Conservation (phyloP, 495 filamentous ascomycete genomes). For the Aspergillus sclerotioniger region DNA sequence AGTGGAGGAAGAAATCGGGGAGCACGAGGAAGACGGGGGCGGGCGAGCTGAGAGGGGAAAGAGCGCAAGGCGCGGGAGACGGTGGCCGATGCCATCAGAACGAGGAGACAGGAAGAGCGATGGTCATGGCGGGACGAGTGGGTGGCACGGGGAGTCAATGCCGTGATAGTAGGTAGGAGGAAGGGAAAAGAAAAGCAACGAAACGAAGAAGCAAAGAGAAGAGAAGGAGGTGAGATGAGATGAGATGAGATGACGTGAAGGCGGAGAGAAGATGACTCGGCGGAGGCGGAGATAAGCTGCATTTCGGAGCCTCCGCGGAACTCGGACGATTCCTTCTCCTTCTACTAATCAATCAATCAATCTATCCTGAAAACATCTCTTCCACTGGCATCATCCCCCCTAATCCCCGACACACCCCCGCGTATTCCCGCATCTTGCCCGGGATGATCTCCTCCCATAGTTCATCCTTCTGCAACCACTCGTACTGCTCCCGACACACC, state of each 20-base stretch:
- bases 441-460: slow-evolving; percentile 43
- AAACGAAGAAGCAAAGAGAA: slow-evolving; percentile 3
- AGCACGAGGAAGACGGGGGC: slow-evolving; percentile 9
- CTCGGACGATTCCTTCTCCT: no score
- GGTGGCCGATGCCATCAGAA: slow-evolving; percentile 7
- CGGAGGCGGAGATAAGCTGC: slow-evolving; percentile 7
- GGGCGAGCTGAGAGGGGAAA: slow-evolving; percentile 8
- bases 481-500: slow-evolving; percentile 36
- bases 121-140: slow-evolving; percentile 26
- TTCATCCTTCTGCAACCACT: slow-evolving; percentile 34
- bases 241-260: slow-evolving; percentile 6
- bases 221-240: slow-evolving; percentile 1
- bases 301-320: no score
- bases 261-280: slow-evolving; percentile 3
- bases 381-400: slow-evolving; percentile 16
- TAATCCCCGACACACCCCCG: slow-evolving; percentile 35
- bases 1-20: slow-evolving; percentile 8
- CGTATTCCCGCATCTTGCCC: slow-evolving; percentile 45
- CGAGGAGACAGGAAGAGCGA: slow-evolving; percentile 18
- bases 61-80: slow-evolving; percentile 7
- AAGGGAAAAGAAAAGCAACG: slow-evolving; percentile 1
- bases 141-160: slow-evolving; percentile 25
- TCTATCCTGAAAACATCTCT: slow-evolving; percentile 17
- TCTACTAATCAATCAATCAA: no score
- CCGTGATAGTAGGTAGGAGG: neutral